phyloP scores from a whole-genome alignment of 768 basidiomycete genomes.

The Candolleomyces eurysporus region DNA sequence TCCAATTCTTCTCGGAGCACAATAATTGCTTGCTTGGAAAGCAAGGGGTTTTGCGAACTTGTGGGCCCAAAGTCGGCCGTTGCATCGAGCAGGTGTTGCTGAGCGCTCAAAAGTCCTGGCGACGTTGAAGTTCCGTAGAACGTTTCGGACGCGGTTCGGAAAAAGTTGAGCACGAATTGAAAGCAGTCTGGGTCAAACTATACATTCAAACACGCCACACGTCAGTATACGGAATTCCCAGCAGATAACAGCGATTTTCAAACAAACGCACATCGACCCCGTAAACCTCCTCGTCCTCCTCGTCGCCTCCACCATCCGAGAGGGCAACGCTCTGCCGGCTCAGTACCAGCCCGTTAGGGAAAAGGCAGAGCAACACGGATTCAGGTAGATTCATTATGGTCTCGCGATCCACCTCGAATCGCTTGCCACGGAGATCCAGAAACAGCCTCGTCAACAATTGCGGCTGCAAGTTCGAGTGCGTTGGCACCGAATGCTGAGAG shows the following conservation, averaged over 20 bases:
- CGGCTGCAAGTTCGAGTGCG: slow-evolving; percentile 74
- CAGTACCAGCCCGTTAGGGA: slow-evolving; percentile 94
- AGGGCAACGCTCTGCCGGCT: slow-evolving; percentile 80
- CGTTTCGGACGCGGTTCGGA: slow-evolving; percentile 78
- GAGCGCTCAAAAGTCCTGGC: slow-evolving; percentile 75
- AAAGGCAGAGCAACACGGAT: slow-evolving; percentile 92
- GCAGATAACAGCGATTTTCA: background rate
- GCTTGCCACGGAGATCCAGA: slow-evolving; percentile 86
- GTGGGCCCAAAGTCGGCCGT: slow-evolving; percentile 62
- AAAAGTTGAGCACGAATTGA: slow-evolving; percentile 90
- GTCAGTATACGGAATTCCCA: slow-evolving; percentile 3
- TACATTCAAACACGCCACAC: background rate
- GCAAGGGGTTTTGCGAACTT: slow-evolving; percentile 83
- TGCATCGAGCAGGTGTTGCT: slow-evolving; percentile 75
- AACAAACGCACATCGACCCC: slow-evolving; percentile 83
- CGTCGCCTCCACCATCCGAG: slow-evolving; percentile 62
- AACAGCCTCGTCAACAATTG: slow-evolving; percentile 86
- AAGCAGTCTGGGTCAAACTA: slow-evolving; percentile 99
- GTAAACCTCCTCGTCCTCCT: slow-evolving; percentile 90
- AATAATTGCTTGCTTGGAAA: slow-evolving; percentile 96
- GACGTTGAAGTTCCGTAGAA: slow-evolving; percentile 85
- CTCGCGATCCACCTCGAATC: slow-evolving; percentile 95
- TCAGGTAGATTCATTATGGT: slow-evolving; percentile 98
- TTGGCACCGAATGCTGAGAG: slow-evolving; percentile 60
- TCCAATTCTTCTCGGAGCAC: slow-evolving; percentile 97